A percentile compares a stretch with the other conserved stretches of the same genome.
phyloP scores from a whole-genome alignment of 495 filamentous ascomycete species.

The Penicillium coffeae region DNA sequence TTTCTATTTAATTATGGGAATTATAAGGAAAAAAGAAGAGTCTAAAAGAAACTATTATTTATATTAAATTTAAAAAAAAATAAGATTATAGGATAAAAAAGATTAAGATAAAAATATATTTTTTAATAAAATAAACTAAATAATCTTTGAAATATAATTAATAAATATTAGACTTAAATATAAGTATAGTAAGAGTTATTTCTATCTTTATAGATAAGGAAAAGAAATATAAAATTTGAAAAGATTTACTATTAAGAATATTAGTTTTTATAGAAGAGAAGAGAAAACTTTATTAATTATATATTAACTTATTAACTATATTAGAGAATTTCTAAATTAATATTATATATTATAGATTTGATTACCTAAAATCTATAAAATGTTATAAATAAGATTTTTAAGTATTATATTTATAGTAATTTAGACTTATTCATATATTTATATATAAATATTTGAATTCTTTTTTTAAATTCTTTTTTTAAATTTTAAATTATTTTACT shows the following conservation, averaged over 20 bases:
- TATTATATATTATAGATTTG: conserved; percentile 1
- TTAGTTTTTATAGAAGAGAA: neutral
- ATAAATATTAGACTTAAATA: neutral
- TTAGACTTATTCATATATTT: no score
- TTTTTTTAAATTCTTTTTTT: no score
- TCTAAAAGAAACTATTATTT: no score
- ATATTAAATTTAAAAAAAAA: no score
- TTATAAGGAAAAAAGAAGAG: no score
- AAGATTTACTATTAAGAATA: conserved; percentile 9
- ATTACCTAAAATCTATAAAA: neutral
- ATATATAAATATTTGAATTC: no score
- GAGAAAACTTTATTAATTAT: neutral
- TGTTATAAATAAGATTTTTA: conserved; percentile 4
- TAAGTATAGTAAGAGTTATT: neutral
- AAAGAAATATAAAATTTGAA: neutral
- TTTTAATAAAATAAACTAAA: neutral
- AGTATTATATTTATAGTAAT: neutral
- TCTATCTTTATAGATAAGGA: neutral
- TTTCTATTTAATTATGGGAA: no score
- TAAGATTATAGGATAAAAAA: neutral
- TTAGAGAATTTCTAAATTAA: conserved; percentile 2
- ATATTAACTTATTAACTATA: neutral
- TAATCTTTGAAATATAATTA: neutral
- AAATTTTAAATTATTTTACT: no score
- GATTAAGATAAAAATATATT: conserved; percentile 1